These are phyloP conservation scores for Scheffersomyces coipomensis DNA, from an alignment of 805 yeast species.

Conservation along the genomic window DNA sequence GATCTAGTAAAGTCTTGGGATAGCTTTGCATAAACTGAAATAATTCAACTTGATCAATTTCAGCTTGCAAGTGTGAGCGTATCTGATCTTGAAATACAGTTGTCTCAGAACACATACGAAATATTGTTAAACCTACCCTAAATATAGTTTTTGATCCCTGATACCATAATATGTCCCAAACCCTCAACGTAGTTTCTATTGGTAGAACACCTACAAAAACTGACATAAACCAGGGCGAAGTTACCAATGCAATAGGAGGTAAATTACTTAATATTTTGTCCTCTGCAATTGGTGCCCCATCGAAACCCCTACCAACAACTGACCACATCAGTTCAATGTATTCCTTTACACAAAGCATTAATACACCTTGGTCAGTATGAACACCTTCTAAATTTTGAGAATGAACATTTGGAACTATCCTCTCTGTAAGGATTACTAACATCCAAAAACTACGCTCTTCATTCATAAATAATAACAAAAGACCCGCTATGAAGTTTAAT, in stretches of 20 bases:
- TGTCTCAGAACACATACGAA: conserved; percentile 64
- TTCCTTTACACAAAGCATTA: conserved; percentile 83
- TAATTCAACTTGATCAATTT: conserved; percentile 46
- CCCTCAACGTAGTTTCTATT: conserved; percentile 78
- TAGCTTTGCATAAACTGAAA: conserved; percentile 84
- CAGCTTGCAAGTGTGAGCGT: conserved; percentile 10
- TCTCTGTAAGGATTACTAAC: conserved; percentile 85
- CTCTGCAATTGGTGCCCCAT: conserved; percentile 38
- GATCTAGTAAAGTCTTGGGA: conserved; percentile 72
- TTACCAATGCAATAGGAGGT: conserved; percentile 90
- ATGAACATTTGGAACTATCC: conserved; percentile 87
- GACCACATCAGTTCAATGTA: conserved; percentile 81
- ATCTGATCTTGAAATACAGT: conserved; percentile 45
- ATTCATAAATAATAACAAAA: conserved; percentile 76
- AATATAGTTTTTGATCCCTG: conserved; percentile 88
- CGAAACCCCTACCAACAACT: conserved; percentile 38
- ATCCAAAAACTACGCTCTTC: conserved; percentile 95
- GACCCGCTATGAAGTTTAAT: conserved; percentile 87
- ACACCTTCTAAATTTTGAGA: conserved; percentile 90
- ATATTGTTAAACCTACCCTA: conserved; percentile 75
- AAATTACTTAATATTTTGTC: conserved; percentile 63
- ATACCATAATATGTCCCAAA: conserved; percentile 94
- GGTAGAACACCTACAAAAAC: conserved; percentile 90
- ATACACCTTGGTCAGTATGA: conserved; percentile 89
- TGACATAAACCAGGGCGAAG: conserved; percentile 98